Conservation (phyloP, 257 asterid species). For the Fraxinus excelsior region DNA sequence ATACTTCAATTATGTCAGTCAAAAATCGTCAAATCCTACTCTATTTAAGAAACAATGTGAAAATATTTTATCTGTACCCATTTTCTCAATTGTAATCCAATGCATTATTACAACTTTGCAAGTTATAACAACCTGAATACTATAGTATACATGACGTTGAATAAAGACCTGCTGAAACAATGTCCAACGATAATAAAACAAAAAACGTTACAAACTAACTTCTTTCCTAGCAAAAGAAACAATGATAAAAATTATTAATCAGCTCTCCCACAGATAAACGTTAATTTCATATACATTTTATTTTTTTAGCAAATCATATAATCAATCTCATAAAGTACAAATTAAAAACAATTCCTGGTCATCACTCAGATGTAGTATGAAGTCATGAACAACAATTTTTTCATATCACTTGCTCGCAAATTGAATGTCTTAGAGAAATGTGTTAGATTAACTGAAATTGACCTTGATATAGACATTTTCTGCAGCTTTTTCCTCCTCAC, state of each 20-base stretch:
- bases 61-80: background rate
- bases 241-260: background rate
- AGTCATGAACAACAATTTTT: slow-evolving; percentile 6
- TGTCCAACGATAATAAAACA: background rate
- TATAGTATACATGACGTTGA: background rate
- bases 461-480: slow-evolving; percentile 96
- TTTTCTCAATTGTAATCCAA: background rate
- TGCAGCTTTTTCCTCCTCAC: slow-evolving; percentile 99
- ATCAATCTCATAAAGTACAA: slow-evolving; percentile 9
- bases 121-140: background rate
- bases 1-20: background rate
- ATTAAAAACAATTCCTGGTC: background rate
- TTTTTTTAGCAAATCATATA: background rate
- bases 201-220: background rate
- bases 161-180: background rate
- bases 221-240: background rate
- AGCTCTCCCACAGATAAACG: background rate
- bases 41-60: too few species aligned
- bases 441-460: background rate
- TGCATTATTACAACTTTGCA: background rate
- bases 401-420: background rate
- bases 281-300: background rate
- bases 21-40: background rate
- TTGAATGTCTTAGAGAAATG: background rate
- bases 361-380: slow-evolving; percentile 4